Conservation (phyloP, 2,329 filamentous ascomycete genomes). For the Arthroderma uncinatum region DNA sequence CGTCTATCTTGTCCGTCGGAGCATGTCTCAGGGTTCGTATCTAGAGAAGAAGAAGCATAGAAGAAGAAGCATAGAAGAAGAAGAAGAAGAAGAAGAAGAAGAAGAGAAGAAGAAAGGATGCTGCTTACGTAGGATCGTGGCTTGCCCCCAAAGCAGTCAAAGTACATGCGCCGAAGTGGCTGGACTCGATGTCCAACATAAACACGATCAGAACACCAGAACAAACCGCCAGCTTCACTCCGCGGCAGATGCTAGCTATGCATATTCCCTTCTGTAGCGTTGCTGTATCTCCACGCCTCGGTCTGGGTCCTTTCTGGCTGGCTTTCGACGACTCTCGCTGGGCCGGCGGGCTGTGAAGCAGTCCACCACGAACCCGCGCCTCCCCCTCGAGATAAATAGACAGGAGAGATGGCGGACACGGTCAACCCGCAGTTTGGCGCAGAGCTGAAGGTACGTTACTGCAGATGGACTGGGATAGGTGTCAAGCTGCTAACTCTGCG, state of each 20-base stretch:
- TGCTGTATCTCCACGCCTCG: not conserved
- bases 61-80: too few species aligned
- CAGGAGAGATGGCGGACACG: slow-evolving; percentile 59
- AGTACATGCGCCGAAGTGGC: not conserved
- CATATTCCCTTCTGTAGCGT: not conserved
- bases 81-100: not conserved
- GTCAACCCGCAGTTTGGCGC: slow-evolving; percentile 79
- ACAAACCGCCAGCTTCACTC: not conserved
- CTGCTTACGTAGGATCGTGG: not conserved
- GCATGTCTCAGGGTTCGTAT: too few species aligned
- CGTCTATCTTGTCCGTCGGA: too few species aligned
- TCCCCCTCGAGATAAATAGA: not conserved
- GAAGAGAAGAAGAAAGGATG: not conserved
- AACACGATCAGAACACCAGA: not conserved
- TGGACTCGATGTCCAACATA: not conserved
- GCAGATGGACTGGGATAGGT: not conserved
- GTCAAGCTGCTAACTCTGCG: not conserved
- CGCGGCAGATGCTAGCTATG: slow-evolving; percentile 3
- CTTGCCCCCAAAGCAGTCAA: not conserved
- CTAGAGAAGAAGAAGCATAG: too few species aligned
- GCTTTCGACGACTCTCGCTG: not conserved
- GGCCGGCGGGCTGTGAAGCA: not conserved
- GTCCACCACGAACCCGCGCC: not conserved
- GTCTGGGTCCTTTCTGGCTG: not conserved
- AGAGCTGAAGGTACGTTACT: slow-evolving; percentile 62